Percentiles rank a stretch among this genome's conserved stretches.
phyloP scores from a whole-genome alignment of 306 rosid species.

The Hippophae rhamnoides region DNA sequence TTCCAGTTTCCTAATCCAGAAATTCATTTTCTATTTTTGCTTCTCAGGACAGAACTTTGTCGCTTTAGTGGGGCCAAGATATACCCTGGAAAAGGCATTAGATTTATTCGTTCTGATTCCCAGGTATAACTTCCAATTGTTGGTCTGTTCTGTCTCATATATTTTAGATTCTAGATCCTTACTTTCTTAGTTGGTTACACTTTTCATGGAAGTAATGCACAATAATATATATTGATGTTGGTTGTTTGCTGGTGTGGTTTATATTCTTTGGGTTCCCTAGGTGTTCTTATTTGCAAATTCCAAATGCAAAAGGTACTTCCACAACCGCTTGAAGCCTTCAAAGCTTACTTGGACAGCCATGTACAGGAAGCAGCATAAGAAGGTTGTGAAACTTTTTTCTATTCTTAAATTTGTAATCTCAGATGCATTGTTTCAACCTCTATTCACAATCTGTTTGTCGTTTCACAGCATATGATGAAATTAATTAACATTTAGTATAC shows the following conservation, averaged over 20 bases:
- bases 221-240: neutral
- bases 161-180: neutral
- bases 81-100: constrained; percentile 79
- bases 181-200: neutral
- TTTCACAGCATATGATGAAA: no score
- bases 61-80: constrained; percentile 86
- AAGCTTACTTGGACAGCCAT: constrained; percentile 90
- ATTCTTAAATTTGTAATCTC: neutral
- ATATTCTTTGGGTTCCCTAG: constrained; percentile 19
- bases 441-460: no score
- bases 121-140: constrained; percentile 35
- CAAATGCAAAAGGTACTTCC: constrained; percentile 69
- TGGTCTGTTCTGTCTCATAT: neutral
- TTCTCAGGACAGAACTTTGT: constrained; percentile 69
- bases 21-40: constrained; percentile 11
- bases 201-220: neutral
- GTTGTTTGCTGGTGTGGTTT: neutral
- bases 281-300: constrained; percentile 72
- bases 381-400: constrained; percentile 24
- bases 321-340: constrained; percentile 74
- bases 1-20: neutral
- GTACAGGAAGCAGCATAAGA: constrained; percentile 83
- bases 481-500: no score
- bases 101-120: constrained; percentile 76
- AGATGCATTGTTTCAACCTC: no score